Evolutionary conservation across 1,284 basidiomycete genomes (phyloP), one percentile per base, ranked within the genome.

Genomic region (Ustilago vetiveriae): DNA sequence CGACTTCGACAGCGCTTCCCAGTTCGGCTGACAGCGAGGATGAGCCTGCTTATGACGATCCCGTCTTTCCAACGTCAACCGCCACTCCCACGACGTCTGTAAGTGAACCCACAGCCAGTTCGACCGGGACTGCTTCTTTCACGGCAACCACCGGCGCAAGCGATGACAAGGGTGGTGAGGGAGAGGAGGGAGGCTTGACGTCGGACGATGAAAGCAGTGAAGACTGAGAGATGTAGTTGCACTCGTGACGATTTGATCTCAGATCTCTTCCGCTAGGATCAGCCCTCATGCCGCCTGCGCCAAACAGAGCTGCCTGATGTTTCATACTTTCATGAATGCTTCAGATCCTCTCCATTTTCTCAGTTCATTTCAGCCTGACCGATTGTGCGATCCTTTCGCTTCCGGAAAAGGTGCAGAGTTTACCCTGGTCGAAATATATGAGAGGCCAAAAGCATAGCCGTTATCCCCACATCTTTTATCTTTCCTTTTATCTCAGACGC

Each of bases 41-140:
- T 23, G 46, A 57, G 36, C 46, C 41, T 33, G 46, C 54, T 24
- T 57, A 57, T 16, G 47, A 32, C 6, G 22, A 51, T 16, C 48
- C 47, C 3, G 43, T 58, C 24, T 58, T 51, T 19, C 55, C 55
- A 6, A 21, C 51, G 22, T 19, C 43, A 6, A 23, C 22, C 8
- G 40, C 45, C 4, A 33, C 29, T 22, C 19, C 24, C 14, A 21
- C 16, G 32, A 19, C 42, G 11, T 16, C 33, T 35, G 7, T 7
- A n/a, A 24, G 13, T 7, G 22, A 23, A 24, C 13, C 22, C 16
- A n/a, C 10, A 35, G 33, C 14, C 36, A 14, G 17, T 7, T 21
- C 36, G 17, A 21, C 36, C 36, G 10, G 6, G 9, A 19, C 36
- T 21, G 36, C 36, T 21, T 16, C 16, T 13, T 6, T 16, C 6